Percentiles rank a stretch among this genome's conserved stretches.
These are phyloP conservation scores for Viola odorata DNA, from an alignment of 345 rosid genomes.

Conservation along the genomic window DNA sequence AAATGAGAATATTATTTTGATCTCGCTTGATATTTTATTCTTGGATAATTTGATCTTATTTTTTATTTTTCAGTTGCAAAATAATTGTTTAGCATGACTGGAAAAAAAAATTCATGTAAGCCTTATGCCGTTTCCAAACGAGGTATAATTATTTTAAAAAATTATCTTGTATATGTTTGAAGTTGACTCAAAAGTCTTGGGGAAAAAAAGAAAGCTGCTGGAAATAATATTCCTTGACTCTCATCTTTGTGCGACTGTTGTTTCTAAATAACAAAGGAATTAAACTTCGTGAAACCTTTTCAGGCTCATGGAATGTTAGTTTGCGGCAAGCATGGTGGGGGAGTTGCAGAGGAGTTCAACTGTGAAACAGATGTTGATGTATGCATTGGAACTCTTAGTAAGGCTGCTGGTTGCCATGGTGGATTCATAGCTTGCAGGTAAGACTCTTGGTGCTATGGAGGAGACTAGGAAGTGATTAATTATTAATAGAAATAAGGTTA, in stretches of 20 bases:
- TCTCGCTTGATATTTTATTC: too few relatives aligned
- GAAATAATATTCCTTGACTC: background rate
- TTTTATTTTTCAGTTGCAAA: too few relatives aligned
- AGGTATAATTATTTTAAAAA: too few relatives aligned
- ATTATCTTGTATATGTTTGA: too few relatives aligned
- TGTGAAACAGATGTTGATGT: slow-evolving; percentile 81
- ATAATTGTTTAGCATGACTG: too few relatives aligned
- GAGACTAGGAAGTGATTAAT: too few relatives aligned
- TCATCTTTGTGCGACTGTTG: background rate
- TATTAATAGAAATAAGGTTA: too few relatives aligned
- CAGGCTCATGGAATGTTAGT: slow-evolving; percentile 98
- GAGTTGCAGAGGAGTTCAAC: slow-evolving; percentile 78
- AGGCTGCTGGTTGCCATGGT: slow-evolving; percentile 98
- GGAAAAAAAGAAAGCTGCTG: too few relatives aligned
- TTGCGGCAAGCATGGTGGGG: slow-evolving; percentile 89
- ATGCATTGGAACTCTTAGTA: slow-evolving; percentile 89
- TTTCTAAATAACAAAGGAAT: background rate
- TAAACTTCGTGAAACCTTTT: slow-evolving; percentile 14
- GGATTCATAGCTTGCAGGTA: slow-evolving; percentile 95
- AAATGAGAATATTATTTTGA: too few relatives aligned
- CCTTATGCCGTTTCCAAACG: too few relatives aligned
- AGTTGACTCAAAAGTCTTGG: background rate
- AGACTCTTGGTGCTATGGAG: background rate
- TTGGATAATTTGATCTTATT: too few relatives aligned
- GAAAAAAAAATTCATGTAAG: too few relatives aligned